A percentile compares a stretch with the other conserved stretches of the same genome.
These are phyloP conservation scores for Murraya paniculata DNA, from an alignment of 345 rosid genomes.

Conservation along the genomic window DNA sequence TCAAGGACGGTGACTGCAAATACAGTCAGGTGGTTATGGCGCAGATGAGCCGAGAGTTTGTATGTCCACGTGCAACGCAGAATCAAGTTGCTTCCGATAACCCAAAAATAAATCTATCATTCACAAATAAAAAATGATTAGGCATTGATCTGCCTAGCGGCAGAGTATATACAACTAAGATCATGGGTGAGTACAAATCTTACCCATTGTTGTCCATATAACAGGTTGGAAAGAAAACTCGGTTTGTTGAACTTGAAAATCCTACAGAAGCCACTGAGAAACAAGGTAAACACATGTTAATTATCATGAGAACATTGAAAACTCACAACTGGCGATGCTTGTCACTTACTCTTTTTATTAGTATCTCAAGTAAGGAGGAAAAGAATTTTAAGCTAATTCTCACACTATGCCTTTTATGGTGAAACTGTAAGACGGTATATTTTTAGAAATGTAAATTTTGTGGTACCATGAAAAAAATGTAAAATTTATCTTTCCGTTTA, in stretches of 20 bases:
- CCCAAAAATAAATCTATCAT: constrained; percentile 86
- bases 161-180: background rate
- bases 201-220: constrained; percentile 86
- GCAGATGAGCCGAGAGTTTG: constrained; percentile 92
- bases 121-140: background rate
- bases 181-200: constrained; percentile 10
- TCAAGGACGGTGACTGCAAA: constrained; percentile 66
- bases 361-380: background rate
- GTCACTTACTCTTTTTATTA: background rate
- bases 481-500: background rate
- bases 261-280: constrained; percentile 71
- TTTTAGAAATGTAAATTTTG: background rate
- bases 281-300: background rate
- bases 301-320: background rate
- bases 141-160: background rate
- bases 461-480: background rate
- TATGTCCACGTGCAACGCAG: constrained; percentile 94
- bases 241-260: constrained; percentile 88
- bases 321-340: background rate
- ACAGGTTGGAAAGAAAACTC: constrained; percentile 42
- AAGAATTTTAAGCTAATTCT: background rate
- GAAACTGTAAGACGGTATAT: background rate
- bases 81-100: constrained; percentile 84
- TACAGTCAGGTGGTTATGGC: constrained; percentile 80
- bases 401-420: background rate